Base-by-base conservation (phyloP, 2,329 filamentous ascomycete genomes). In the Conoideocrella luteorostrata region DNA sequence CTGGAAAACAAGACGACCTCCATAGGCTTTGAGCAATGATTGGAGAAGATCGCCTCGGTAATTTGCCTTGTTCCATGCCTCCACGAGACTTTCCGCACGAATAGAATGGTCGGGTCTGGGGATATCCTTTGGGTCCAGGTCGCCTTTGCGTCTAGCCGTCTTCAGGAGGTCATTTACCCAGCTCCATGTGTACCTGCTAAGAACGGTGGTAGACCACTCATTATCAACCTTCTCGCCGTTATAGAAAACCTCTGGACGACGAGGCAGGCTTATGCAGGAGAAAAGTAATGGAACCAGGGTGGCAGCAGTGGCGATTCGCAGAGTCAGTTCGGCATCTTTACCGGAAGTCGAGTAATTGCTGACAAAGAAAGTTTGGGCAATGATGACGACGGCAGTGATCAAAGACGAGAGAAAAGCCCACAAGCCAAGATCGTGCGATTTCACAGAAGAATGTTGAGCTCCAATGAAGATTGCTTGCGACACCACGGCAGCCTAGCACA, bases 231-330 rank as follows among this genome's bases (percentile, higher is more conserved):
- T 57, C 37, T 71, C 66, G 21, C 70, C 79, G 30, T 80, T 49
- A 53, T 72, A 67, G 55, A 72, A 86, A 15, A 89, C 79, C 42
- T 81, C 70, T 4, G 86, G 86, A 10, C 86, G 73, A 34, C 86
- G 74, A 4, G 82, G 83, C 12, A 88, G 65, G 1, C 72, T 69
- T 11, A 83, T 49, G 50, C 73, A 74, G 13, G 69, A 62, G 35
- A 75, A 50, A 12, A 65, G 61, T 15, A 78, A 61, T n/a, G 62
- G 54, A n/a, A 78, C 23, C 12, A 67, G 59, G 10, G 67, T 57
- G 7, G 58, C 60, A 17, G 78, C 56, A 45, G 80, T 75, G 3
- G 65, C 60, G 1, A 70, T 56, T 26, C 78, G 63, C 21, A 67
- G 56, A 35, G 59, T 70, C 12, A 82, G 62, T 2, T 63, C 58